Percentiles rank a stretch among this genome's conserved stretches.
These are phyloP conservation scores for Rickenella mellea DNA, from an alignment of 768 basidiomycete genomes.

Conservation along the genomic window DNA sequence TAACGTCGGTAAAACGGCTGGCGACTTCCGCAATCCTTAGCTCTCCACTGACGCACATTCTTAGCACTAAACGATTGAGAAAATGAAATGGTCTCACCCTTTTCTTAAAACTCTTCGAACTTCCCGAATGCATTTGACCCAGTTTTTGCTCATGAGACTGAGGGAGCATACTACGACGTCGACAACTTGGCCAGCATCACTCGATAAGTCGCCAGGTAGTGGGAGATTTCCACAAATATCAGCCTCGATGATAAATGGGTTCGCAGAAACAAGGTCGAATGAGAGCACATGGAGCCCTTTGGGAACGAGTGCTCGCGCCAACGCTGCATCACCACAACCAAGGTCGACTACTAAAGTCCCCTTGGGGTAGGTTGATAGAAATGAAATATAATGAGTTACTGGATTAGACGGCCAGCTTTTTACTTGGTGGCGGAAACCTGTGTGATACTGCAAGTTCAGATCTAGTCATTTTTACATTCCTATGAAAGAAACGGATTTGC, in stretches of 20 bases:
- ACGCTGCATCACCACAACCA: conserved; percentile 89
- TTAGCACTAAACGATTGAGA: conserved; percentile 1
- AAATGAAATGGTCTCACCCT: conserved; percentile 43
- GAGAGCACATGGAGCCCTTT: conserved; percentile 64
- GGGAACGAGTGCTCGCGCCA: conserved; percentile 66
- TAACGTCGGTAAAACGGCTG: conserved; percentile 64
- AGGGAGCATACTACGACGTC: conserved; percentile 91
- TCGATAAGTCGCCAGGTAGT: conserved; percentile 65
- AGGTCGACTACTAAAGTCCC: conserved; percentile 81
- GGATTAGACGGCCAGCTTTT: conserved; percentile 93
- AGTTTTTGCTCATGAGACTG: conserved; percentile 95
- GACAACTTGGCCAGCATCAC: conserved; percentile 53
- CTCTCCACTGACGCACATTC: conserved; percentile 48
- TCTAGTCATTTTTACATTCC: neutral
- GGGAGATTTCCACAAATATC: conserved; percentile 79
- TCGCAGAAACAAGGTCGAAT: conserved; percentile 73
- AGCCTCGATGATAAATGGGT: conserved; percentile 74
- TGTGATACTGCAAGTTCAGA: conserved; percentile 64
- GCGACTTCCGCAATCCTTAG: conserved; percentile 86
- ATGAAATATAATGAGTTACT: conserved; percentile 67
- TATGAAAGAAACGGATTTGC: conserved; percentile 6
- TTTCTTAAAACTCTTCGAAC: conserved; percentile 79
- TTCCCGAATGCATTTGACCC: conserved; percentile 85
- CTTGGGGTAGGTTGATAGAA: conserved; percentile 52
- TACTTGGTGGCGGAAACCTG: conserved; percentile 86